phyloP scores from a whole-genome alignment of 225 moss, liverwort and hornwort genomes.

The Marchantia paleacea region DNA sequence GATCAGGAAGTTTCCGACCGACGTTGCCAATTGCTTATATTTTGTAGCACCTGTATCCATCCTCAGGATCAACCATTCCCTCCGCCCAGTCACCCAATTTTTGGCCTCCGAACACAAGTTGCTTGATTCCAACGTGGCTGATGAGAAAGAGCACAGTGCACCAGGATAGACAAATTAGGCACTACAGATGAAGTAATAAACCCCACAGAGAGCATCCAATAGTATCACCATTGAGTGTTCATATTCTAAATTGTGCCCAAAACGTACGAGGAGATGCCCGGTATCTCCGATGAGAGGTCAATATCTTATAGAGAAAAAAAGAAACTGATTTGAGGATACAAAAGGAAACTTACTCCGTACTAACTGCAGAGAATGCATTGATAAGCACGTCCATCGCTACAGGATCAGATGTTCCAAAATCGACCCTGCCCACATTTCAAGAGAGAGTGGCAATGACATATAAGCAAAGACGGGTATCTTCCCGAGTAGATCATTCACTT shows the following conservation, averaged over 20 bases:
- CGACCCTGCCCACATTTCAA: conserved; percentile 56
- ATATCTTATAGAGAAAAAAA: too few relatives aligned
- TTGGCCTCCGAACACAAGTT: conserved; percentile 85
- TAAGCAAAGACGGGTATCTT: not conserved
- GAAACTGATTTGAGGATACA: too few relatives aligned
- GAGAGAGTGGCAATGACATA: not conserved
- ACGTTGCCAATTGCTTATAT: conserved; percentile 36
- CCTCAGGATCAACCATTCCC: conserved; percentile 59
- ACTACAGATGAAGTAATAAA: not conserved
- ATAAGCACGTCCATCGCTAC: conserved; percentile 84
- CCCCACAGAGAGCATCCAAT: too few relatives aligned
- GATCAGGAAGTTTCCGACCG: too few relatives aligned
- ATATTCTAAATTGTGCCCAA: too few relatives aligned
- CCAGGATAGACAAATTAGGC: not conserved
- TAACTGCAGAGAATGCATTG: conserved; percentile 63
- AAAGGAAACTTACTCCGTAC: conserved; percentile 67
- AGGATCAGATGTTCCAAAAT: conserved; percentile 97
- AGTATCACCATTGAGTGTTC: too few relatives aligned
- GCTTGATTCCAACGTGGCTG: conserved; percentile 98
- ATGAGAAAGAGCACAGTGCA: not conserved
- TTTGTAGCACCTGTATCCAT: conserved; percentile 72
- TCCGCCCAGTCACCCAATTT: conserved; percentile 87
- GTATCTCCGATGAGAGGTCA: too few relatives aligned
- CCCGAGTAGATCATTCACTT: not conserved
- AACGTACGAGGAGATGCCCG: too few relatives aligned